Percentiles rank a stretch among this genome's conserved stretches.
Conservation (phyloP, 139 green algal genomes). For the Ettlia oleoabundans region DNA sequence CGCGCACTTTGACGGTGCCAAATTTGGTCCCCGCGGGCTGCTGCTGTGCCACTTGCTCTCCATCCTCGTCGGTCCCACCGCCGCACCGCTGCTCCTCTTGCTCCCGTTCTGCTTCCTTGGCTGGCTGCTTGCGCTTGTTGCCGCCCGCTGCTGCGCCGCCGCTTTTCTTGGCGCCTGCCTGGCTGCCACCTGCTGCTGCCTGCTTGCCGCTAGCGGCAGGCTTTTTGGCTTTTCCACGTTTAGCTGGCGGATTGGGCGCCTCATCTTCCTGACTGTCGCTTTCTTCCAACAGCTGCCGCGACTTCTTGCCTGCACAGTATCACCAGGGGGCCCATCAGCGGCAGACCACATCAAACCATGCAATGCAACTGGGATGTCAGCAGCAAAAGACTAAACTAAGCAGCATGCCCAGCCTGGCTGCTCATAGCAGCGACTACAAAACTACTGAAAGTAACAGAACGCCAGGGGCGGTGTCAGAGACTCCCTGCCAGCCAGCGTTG, state of each 20-base stretch:
- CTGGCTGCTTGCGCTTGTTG: constrained; percentile 39
- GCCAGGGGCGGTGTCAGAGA: too few relatives aligned
- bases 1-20: constrained; percentile 35
- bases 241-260: background rate
- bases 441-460: too few relatives aligned
- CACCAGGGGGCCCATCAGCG: too few relatives aligned
- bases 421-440: too few relatives aligned
- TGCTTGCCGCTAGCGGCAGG: background rate
- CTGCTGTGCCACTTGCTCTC: constrained; percentile 3
- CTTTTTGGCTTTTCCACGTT: constrained; percentile 24
- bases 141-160: too few relatives aligned
- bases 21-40: background rate
- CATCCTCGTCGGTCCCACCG: background rate
- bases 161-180: background rate
- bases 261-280: constrained; percentile 36
- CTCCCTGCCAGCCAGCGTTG: too few relatives aligned
- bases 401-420: too few relatives aligned
- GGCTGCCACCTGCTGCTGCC: background rate
- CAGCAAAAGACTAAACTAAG: too few relatives aligned
- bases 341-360: background rate
- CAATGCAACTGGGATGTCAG: background rate
- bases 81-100: constrained; percentile 3
- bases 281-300: constrained; percentile 23
- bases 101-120: constrained; percentile 4
- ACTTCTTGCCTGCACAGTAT: constrained; percentile 26